Base-by-base conservation (phyloP, 2,329 filamentous ascomycete genomes). In the Westerdykella aurantiaca region DNA sequence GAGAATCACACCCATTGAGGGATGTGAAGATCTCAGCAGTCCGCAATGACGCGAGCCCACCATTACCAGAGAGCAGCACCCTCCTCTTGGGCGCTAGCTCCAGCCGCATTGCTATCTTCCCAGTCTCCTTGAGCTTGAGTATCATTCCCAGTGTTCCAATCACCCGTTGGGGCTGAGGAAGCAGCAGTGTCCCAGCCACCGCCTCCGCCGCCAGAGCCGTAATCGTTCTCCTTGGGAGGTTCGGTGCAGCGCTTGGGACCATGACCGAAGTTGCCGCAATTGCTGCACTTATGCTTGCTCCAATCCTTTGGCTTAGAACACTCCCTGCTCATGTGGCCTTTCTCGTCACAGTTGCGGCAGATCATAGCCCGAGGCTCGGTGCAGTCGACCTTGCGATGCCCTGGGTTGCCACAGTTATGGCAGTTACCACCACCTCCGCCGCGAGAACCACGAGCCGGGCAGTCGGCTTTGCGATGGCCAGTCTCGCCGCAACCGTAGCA, bases 341-440 rank as follows among this genome's bases (percentile, higher is more conserved):
- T 77, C 34, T 77, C 64, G 16, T 80, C 81, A 52, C 83, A 86
- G 66, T 85, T 86, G 56, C 74, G 69, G 64, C 76, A 79, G 51
- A 62, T 64, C n/a, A 63, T 53, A 13, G 61, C 55, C 1, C 50
- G 52, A 16, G 57, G 55, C 34, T 66, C 53, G 22, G 56, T 38
- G 38, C 64, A 66, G 0, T 57, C 52, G 2, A 47, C 50, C 12
- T 53, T 56, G 25, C 57, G 52, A 35, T 66, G 63, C 4, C 59
- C 63, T 1, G 44, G 44, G 17, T 59, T 37, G 6, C 52, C 49
- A 42, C 64, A 67, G 46, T 51, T 49, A 44, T 34, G 41, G 43
- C 47, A 51, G 14, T 18, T 33, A 13, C 10, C 18, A 10, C 31
- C 34, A 9, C 39, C 41, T 14, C 33, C 40, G 2, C 33, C 25